Conservation (phyloP, 768 basidiomycete genomes). For the Pulveroboletus sp. region DNA sequence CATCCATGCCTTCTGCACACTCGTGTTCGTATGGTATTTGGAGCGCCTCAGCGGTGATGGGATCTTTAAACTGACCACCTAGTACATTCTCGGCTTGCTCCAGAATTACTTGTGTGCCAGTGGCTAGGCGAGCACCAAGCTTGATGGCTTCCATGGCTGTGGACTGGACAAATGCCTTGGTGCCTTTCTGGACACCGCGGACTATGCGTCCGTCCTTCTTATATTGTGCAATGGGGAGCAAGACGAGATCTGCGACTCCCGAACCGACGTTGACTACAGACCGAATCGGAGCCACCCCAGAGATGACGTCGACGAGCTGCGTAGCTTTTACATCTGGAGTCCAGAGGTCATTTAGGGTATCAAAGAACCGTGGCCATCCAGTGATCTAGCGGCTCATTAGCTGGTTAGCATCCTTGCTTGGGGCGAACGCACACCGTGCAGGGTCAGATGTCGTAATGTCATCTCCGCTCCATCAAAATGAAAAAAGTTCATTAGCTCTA, state of each 20-base stretch:
- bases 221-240: slow-evolving; percentile 96
- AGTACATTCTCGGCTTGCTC: slow-evolving; percentile 92
- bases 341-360: slow-evolving; percentile 96
- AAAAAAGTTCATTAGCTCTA: slow-evolving; percentile 99
- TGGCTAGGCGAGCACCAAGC: slow-evolving; percentile 88
- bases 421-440: slow-evolving; percentile 71
- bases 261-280: slow-evolving; percentile 97
- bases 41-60: slow-evolving; percentile 64
- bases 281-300: slow-evolving; percentile 92
- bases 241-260: slow-evolving; percentile 91
- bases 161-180: slow-evolving; percentile 87
- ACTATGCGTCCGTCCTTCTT: slow-evolving; percentile 93
- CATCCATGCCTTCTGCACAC: slow-evolving; percentile 30
- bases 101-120: slow-evolving; percentile 95
- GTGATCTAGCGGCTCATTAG: slow-evolving; percentile 59
- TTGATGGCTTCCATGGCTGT: slow-evolving; percentile 96
- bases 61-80: slow-evolving; percentile 68
- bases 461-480: slow-evolving; percentile 99
- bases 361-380: slow-evolving; percentile 87
- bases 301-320: slow-evolving; percentile 94
- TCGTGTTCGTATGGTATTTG: slow-evolving; percentile 39
- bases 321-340: slow-evolving; percentile 99
- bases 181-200: slow-evolving; percentile 90
- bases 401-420: neutral
- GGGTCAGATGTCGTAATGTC: slow-evolving; percentile 88